Percentiles rank a stretch among this genome's conserved stretches.
Evolutionary conservation across 805 yeast species (phyloP).

Genomic region (Saccharomycopsis capsularis): DNA sequence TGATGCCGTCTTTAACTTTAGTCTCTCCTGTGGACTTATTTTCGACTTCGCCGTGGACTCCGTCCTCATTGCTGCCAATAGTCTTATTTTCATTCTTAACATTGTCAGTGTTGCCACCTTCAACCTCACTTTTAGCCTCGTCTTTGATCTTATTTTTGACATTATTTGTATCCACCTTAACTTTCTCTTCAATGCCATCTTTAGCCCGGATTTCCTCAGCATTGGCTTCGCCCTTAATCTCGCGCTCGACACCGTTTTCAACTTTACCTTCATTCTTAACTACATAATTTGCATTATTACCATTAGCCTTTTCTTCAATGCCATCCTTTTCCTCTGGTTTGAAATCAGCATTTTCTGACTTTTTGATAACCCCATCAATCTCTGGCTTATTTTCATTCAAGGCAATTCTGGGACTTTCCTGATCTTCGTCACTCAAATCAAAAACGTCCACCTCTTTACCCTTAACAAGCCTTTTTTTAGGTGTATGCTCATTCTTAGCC

Average conservation of each 20-base stretch:
- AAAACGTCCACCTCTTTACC: too few species aligned
- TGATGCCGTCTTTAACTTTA: too few species aligned
- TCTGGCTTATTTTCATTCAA: neutral
- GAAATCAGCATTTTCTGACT: conserved; percentile 3
- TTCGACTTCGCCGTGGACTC: neutral
- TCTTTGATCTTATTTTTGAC: neutral
- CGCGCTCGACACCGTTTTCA: neutral
- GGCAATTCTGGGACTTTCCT: too few species aligned
- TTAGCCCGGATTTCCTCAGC: neutral
- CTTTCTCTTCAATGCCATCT: neutral
- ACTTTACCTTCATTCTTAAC: conserved; percentile 1
- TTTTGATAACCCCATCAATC: neutral
- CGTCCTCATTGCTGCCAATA: neutral
- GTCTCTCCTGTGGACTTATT: too few species aligned
- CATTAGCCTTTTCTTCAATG: conserved; percentile 4
- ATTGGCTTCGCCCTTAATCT: neutral
- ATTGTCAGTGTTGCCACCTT: too few species aligned
- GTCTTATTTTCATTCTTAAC: neutral
- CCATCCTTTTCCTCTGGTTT: too few species aligned
- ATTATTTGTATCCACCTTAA: neutral
- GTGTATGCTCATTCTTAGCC: too few species aligned
- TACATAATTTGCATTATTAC: conserved; percentile 2
- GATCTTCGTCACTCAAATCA: too few species aligned
- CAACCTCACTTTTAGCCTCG: neutral
- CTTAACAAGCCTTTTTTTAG: too few species aligned